Base-by-base conservation (phyloP, 768 basidiomycete genomes). In the Suillus hirtellus region DNA sequence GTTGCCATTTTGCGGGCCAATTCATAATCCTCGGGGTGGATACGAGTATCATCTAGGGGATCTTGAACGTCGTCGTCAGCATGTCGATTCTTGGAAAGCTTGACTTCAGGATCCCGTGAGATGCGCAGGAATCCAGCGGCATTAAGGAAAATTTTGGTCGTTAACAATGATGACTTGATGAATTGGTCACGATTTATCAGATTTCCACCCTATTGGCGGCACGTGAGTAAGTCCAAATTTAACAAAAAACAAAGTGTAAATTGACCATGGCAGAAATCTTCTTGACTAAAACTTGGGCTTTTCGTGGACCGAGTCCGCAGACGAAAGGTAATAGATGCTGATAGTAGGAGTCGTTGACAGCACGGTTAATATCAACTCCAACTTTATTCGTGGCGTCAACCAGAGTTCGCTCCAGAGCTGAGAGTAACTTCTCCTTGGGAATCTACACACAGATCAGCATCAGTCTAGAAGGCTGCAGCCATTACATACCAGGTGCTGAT, bases 1-100 rank as follows among this genome's bases (percentile, higher is more conserved):
- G 93, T 92, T 43, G 96, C 96, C 95, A 99, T 97, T 80, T 99
- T 98, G 42, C 94, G 89, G 4, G 97, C 96, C 44, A 99, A 83
- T 67, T 98, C 96, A 72, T 99, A 99, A 76, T 99, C 97, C 73
- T 96, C 93, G 7, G 94, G 94, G 71, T 99, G 97, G 60, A 99
- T 93, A 21, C 97, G 92, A 43, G 96, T 99, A 71, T 89, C 88
- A 71, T 99, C 97, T 60, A 99, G 81, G 4, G 96, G 93, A 74
- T 99, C 97, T 42, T 85, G 86, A 61, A 86, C 82, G 52, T 92
- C 90, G 53, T 87, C 86, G 38, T 89, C 86, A 64, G 78, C 76
- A 58, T 83, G 81, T 43, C 83, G 81, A 50, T 84, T 82, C 75
- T 92, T 92, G 38, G 79, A 70, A 50, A 82, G 80, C 69, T 86